Percentiles rank a stretch among this genome's conserved stretches.
These are phyloP conservation scores for Suhomyces prunicola DNA, from an alignment of 805 yeast genomes.

Conservation along the genomic window DNA sequence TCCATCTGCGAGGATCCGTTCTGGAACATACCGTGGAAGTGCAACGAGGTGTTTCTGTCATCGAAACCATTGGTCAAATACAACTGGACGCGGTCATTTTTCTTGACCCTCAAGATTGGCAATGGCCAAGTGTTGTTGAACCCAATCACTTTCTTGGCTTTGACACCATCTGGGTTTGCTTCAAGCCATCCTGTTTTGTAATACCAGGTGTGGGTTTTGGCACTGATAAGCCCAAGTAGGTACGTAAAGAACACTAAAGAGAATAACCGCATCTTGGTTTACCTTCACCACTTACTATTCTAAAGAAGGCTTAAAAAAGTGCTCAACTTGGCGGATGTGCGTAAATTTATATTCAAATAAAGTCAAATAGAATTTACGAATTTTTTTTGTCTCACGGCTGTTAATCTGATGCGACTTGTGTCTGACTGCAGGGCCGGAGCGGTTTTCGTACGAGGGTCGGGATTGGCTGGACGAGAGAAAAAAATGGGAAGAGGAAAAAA, in stretches of 20 bases:
- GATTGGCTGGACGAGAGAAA: neutral
- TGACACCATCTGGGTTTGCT: constrained; percentile 66
- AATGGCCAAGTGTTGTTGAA: constrained; percentile 79
- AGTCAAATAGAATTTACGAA: neutral
- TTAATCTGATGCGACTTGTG: neutral
- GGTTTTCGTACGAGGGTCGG: neutral
- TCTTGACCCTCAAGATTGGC: constrained; percentile 74
- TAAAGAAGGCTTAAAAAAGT: constrained; percentile 2
- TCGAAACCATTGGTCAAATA: constrained; percentile 73
- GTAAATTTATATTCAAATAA: constrained; percentile 4
- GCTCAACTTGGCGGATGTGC: constrained; percentile 2
- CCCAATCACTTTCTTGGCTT: constrained; percentile 57
- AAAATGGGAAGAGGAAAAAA: neutral
- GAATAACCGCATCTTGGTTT: constrained; percentile 1
- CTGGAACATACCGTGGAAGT: constrained; percentile 93
- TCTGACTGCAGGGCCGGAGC: neutral
- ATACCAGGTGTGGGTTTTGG: constrained; percentile 58
- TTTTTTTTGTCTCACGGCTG: neutral
- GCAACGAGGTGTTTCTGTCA: constrained; percentile 71
- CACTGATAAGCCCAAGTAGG: constrained; percentile 19
- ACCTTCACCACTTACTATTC: neutral
- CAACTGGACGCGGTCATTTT: constrained; percentile 75
- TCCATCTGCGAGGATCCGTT: constrained; percentile 76
- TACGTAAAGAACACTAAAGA: constrained; percentile 12
- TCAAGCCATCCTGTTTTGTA: constrained; percentile 63